A percentile compares a stretch with the other conserved stretches of the same genome.
Evolutionary conservation across 768 basidiomycete species (phyloP).

Genomic region (Russula foetens): DNA sequence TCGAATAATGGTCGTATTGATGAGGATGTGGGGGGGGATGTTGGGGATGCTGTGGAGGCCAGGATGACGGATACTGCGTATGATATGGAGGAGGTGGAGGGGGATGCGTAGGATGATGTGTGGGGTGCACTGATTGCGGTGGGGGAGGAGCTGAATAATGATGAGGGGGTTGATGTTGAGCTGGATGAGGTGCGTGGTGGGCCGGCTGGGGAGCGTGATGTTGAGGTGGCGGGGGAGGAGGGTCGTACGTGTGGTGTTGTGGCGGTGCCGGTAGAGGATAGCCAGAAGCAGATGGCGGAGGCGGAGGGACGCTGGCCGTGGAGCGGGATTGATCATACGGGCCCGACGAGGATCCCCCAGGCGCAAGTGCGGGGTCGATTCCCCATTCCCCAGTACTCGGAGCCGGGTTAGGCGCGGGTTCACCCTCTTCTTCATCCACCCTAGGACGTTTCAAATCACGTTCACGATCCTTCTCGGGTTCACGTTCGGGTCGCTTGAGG

Average conservation of each 20-base stretch:
- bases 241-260: slow-evolving; percentile 11
- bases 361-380: slow-evolving; percentile 14
- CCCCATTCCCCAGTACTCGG: slow-evolving; percentile 19
- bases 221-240: slow-evolving; percentile 13
- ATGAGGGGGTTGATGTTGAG: slow-evolving; percentile 16
- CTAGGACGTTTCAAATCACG: slow-evolving; percentile 17
- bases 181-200: slow-evolving; percentile 8
- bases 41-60: slow-evolving; percentile 16
- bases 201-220: slow-evolving; percentile 13
- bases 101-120: slow-evolving; percentile 11
- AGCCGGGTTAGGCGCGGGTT: slow-evolving; percentile 4
- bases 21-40: slow-evolving; percentile 9
- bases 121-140: slow-evolving; percentile 16
- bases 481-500: slow-evolving; percentile 18
- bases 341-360: slow-evolving; percentile 4
- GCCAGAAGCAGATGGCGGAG: slow-evolving; percentile 11
- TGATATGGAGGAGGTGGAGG: slow-evolving; percentile 14
- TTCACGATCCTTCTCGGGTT: slow-evolving; percentile 18
- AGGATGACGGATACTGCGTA: slow-evolving; percentile 9
- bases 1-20: slow-evolving; percentile 14
- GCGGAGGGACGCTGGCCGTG: slow-evolving; percentile 15
- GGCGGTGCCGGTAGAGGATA: slow-evolving; percentile 6
- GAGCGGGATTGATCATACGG: slow-evolving; percentile 15
- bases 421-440: slow-evolving; percentile 16
- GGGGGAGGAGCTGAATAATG: slow-evolving; percentile 14